These are phyloP conservation scores for Lactifluus rugatus DNA, from an alignment of 768 basidiomycete genomes.

Conservation along the genomic window DNA sequence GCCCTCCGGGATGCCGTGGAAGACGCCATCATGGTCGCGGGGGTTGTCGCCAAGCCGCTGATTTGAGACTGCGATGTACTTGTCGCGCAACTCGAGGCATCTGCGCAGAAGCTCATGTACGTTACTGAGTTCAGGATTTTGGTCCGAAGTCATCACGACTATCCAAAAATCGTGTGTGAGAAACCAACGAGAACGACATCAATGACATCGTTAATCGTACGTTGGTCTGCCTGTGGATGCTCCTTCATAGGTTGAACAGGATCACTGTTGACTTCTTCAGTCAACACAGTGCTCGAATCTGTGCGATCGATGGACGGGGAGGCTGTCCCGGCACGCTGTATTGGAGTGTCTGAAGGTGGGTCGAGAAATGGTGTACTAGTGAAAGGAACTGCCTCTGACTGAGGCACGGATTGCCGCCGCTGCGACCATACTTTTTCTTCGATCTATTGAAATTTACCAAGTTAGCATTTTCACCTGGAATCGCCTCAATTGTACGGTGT, in stretches of 20 bases:
- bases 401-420: conserved; percentile 49
- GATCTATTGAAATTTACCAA: conserved; percentile 37
- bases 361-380: conserved; percentile 20
- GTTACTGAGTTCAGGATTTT: conserved; percentile 21
- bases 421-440: conserved; percentile 67
- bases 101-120: conserved; percentile 67
- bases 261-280: not conserved
- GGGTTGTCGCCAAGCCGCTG: conserved; percentile 96
- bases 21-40: conserved; percentile 75
- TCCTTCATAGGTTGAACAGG: conserved; percentile 4
- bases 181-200: conserved; percentile 16
- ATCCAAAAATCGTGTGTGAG: conserved; percentile 3
- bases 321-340: not conserved
- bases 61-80: conserved; percentile 80
- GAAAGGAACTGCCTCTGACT: conserved; percentile 24
- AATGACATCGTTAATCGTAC: conserved; percentile 1
- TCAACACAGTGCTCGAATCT: not conserved
- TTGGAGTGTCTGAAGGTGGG: not conserved
- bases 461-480: not conserved
- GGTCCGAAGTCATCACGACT: conserved; percentile 16
- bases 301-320: not conserved
- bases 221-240: not conserved
- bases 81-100: conserved; percentile 89
- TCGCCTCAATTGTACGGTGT: not conserved
- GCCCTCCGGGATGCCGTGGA: conserved; percentile 56